Conservation (phyloP, 371 early-diverging fungal species). For the Mucor irregularis region DNA sequence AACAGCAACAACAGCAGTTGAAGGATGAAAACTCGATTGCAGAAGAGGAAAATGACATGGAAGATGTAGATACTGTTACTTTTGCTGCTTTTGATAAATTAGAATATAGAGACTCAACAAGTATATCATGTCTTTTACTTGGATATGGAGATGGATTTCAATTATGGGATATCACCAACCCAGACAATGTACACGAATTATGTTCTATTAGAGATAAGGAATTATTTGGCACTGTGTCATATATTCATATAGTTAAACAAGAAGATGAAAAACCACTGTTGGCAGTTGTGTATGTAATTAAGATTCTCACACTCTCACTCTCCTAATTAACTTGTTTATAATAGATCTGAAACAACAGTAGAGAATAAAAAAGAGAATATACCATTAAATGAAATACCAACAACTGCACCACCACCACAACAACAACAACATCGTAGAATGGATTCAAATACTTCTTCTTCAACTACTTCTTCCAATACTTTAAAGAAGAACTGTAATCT, state of each 20-base stretch:
- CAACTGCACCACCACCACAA: too few relatives aligned
- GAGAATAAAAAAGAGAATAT: background rate
- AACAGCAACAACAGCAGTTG: conserved; percentile 13
- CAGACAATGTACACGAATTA: conserved; percentile 73
- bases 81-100: conserved; percentile 37
- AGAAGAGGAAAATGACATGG: conserved; percentile 23
- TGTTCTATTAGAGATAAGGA: conserved; percentile 61
- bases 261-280: conserved; percentile 32
- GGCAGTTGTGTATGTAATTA: conserved; percentile 48
- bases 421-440: background rate
- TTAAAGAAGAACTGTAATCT: background rate
- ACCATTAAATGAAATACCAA: background rate
- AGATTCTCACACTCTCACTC: background rate
- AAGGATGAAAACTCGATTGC: conserved; percentile 1
- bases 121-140: conserved; percentile 55
- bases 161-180: conserved; percentile 75
- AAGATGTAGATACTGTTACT: conserved; percentile 29
- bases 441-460: background rate
- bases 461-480: background rate
- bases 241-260: conserved; percentile 44
- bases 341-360: conserved; percentile 8
- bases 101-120: conserved; percentile 10
- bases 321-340: background rate
- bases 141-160: conserved; percentile 84
- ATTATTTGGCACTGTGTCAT: conserved; percentile 46